A percentile compares a stretch with the other conserved stretches of the same genome.
phyloP scores from a whole-genome alignment of 441 rosid species.

The Bruguiera hainesii region DNA sequence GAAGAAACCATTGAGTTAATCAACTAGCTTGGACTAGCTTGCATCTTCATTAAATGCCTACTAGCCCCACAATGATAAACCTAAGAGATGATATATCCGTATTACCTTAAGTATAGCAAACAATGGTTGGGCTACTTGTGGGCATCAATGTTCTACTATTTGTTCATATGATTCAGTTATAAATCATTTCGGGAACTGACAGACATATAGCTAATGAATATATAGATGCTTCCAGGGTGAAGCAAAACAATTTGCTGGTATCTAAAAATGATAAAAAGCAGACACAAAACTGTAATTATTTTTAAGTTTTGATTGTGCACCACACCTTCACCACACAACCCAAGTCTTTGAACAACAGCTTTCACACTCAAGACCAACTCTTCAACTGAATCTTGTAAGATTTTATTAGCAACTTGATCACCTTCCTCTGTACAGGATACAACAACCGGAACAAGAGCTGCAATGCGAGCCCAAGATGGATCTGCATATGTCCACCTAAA shows the following conservation, averaged over 20 bases:
- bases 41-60: conserved; percentile 1
- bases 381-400: conserved; percentile 54
- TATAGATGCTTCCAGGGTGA: background rate
- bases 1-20: background rate
- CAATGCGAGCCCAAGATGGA: conserved; percentile 79
- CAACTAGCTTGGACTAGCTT: conserved; percentile 1
- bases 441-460: conserved; percentile 67
- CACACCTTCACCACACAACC: conserved; percentile 60
- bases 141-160: background rate
- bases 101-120: too few species aligned
- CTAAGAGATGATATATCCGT: background rate
- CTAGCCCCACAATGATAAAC: background rate
- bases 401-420: conserved; percentile 58
- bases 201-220: background rate
- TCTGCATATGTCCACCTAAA: conserved; percentile 71
- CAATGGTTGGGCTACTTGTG: background rate
- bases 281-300: background rate
- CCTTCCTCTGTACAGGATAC: conserved; percentile 76
- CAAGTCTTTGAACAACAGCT: conserved; percentile 67
- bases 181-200: background rate
- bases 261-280: background rate
- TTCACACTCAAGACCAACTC: conserved; percentile 74
- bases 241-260: conserved; percentile 10
- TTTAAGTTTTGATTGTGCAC: background rate
- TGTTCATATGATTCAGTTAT: background rate